phyloP scores from a whole-genome alignment of 202 grass and related monocot species.

The Brachypodium distachyon region DNA sequence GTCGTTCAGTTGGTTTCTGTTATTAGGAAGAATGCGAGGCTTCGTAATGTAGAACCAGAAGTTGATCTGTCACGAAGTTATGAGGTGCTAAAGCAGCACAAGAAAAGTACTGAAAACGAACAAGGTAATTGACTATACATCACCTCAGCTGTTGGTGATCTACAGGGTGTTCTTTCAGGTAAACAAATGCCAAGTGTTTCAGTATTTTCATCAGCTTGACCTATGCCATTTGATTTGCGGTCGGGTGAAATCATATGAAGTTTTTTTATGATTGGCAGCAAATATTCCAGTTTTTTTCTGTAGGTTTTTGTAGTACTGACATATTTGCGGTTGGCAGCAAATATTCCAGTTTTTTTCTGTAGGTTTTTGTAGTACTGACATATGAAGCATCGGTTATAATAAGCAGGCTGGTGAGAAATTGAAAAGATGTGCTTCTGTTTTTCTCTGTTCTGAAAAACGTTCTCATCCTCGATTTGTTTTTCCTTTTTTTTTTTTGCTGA shows the following conservation, averaged over 20 bases:
- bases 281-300: too few species aligned
- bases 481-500: too few species aligned
- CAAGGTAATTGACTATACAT: slow-evolving; percentile 55
- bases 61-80: slow-evolving; percentile 73
- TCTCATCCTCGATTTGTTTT: too few species aligned
- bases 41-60: slow-evolving; percentile 92
- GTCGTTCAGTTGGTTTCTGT: slow-evolving; percentile 67
- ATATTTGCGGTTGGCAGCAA: too few species aligned
- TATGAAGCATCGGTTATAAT: too few species aligned
- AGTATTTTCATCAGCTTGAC: background rate
- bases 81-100: slow-evolving; percentile 67
- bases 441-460: too few species aligned
- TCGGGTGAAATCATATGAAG: background rate
- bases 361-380: too few species aligned
- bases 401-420: too few species aligned
- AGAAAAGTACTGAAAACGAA: slow-evolving; percentile 70
- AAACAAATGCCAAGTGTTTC: background rate
- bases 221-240: background rate
- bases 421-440: too few species aligned
- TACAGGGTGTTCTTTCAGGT: background rate
- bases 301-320: too few species aligned
- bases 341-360: too few species aligned
- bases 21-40: slow-evolving; percentile 77
- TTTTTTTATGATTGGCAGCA: too few species aligned
- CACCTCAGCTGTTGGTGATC: background rate